Evolutionary conservation across 177 flowering plant species (phyloP), one percentile per base, ranked within the genome.

Genomic region (Telopea speciosissima): DNA sequence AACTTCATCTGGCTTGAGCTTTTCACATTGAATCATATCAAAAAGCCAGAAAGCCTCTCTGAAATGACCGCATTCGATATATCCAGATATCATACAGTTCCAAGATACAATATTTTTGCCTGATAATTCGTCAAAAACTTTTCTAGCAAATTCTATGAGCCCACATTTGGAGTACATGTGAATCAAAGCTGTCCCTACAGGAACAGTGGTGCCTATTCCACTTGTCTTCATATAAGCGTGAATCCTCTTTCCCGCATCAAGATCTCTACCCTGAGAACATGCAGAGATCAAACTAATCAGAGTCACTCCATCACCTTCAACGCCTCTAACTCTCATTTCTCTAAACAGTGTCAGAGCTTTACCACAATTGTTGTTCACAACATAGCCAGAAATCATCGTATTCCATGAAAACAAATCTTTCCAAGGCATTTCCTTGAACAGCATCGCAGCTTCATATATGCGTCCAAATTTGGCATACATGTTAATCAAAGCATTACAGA

Each of bases 401-500:
- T 79, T 83, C 84, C 84, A 83, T 12, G 86, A 81, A 17, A 78
- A 66, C 31, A 59, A 62, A 65, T 78, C 81, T 68, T 72, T 80
- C 8, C 45, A 64, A 23, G 75, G 72, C 72, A 76, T 73, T 22
- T 78, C 68, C 33, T 61, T 8, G 62, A 83, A 83, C 58, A 83
- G 73, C 60, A 13, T 45, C 24, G 58, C 23, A 6, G 73, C 71
- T n/a, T 45, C 45, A 61, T 62, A 49, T 59, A 79, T 74, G 33
- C 61, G 44, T 19, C 74, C 75, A 24, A 69, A 72, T 58, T 77
- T 77, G 6, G 71, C 65, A 71, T 80, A 81, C 63, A 78, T 63
- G 63, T 59, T 65, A 45, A 75, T 74, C 24, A 82, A 69, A 42
- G 68, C 80, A 72, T 82, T 79, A 54, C 71, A 74, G 23, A 77